Evolutionary conservation across 805 yeast species (phyloP), one percentile per base, ranked within the genome.

Genomic region (Hanseniaspora nectarophila): DNA sequence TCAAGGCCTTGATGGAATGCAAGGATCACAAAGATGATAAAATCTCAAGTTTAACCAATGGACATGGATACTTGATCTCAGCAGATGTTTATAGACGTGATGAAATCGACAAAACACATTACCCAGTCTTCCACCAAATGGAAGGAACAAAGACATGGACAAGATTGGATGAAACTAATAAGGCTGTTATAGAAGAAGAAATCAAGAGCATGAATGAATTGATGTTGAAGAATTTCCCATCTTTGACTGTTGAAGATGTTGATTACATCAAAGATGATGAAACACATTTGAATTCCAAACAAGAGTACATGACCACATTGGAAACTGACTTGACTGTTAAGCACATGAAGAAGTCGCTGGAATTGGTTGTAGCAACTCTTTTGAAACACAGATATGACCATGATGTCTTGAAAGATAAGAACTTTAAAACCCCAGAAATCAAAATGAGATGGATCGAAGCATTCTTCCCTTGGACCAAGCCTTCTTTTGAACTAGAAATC

Each of bases 81-180:
- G 98, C 97, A 1, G 98, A 92, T 66, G 98, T 92, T 9, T 92
- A 89, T 63, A 75, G 98, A 61, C 76, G 95, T 60, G 98, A 92
- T 67, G 95, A 90, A 61, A 86, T 92, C 53, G 98, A 92, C 66
- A 74, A 85, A 57, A 88, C 97, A 0, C 98, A 92, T 65, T 92
- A 92, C 63, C 97, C 98, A 1, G 97, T 85, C 0, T 92, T 92
- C 68, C 97, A 92, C 62, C 98, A 92, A 67, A 79, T 92, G 87
- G 98, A 92, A 67, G 98, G 97, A 44, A 97, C 95, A 2, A 71
- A 92, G 54, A 66, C 82, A 2, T 92, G 97, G 97, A 69, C 76
- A 7, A 70, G 82, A 51, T 63, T 66, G 12, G 74, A 71, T 2
- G 66, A 61, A 29, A 61, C 59, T 1, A 20, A 21, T 12, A 42